Conservation (phyloP, 2,329 filamentous ascomycete species). For the Aureobasidium sp. region DNA sequence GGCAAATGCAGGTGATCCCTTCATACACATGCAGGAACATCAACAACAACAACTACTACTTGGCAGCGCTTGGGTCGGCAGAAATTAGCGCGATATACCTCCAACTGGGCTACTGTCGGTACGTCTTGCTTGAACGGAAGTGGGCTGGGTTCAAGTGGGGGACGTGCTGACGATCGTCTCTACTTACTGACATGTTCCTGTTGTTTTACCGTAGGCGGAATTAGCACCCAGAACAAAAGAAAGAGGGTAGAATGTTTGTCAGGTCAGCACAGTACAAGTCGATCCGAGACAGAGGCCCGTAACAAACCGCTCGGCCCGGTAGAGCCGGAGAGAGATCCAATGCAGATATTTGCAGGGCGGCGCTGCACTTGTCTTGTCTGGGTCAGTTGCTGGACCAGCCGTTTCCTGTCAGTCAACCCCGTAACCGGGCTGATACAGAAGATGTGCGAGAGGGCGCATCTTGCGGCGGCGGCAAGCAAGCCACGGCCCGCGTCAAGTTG, state of each 20-base stretch:
- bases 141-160: neutral
- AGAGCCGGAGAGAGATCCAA: constrained; percentile 8
- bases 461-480: constrained; percentile 8
- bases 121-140: constrained; percentile 1
- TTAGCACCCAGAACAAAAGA: neutral
- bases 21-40: constrained; percentile 12
- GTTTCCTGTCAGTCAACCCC: constrained; percentile 10
- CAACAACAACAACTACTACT: constrained; percentile 1
- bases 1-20: constrained; percentile 8
- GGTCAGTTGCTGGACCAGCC: constrained; percentile 1
- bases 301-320: constrained; percentile 9
- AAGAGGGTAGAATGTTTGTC: constrained; percentile 12
- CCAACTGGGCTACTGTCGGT: constrained; percentile 1
- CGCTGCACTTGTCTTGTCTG: constrained; percentile 7
- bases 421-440: constrained; percentile 9
- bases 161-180: constrained; percentile 10
- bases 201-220: constrained; percentile 1
- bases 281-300: constrained; percentile 9
- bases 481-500: constrained; percentile 9
- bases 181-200: constrained; percentile 8
- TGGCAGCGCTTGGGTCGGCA: constrained; percentile 8
- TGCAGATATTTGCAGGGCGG: constrained; percentile 7
- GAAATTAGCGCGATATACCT: constrained; percentile 2
- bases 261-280: constrained; percentile 10
- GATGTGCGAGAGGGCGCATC: constrained; percentile 3